Evolutionary conservation across 306 rosid species (phyloP).

Genomic region (Hylodesmum podocarpum): DNA sequence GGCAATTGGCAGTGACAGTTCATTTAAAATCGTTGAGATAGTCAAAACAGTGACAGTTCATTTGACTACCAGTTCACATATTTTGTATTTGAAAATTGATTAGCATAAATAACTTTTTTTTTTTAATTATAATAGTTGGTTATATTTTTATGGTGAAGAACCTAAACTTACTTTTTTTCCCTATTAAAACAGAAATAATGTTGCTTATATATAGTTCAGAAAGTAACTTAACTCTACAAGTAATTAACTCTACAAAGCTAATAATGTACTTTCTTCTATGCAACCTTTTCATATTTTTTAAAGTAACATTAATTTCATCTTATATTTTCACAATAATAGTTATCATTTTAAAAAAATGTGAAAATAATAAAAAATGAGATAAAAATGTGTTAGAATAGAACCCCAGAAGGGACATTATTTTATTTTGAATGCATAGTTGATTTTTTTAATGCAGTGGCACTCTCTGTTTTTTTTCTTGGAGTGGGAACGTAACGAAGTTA

Average conservation of each 20-base stretch:
- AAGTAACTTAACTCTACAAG: too few species aligned
- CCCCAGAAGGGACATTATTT: background rate
- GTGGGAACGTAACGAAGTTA: constrained; percentile 39
- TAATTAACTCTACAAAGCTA: too few species aligned
- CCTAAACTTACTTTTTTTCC: background rate
- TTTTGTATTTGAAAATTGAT: background rate
- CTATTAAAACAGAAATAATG: background rate
- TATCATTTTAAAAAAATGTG: background rate
- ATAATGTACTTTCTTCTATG: constrained; percentile 10
- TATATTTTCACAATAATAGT: background rate
- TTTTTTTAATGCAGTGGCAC: constrained; percentile 6
- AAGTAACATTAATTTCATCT: background rate
- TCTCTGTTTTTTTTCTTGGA: background rate
- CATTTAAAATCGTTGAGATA: background rate
- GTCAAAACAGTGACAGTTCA: background rate
- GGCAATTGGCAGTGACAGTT: too few species aligned
- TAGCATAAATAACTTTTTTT: background rate
- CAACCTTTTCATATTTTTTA: background rate
- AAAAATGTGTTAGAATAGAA: background rate
- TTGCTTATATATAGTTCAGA: background rate
- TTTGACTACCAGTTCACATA: background rate
- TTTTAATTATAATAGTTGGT: background rate
- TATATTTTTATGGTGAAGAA: background rate
- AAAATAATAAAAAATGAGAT: background rate
- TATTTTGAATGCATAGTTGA: constrained; percentile 19